phyloP scores from a whole-genome alignment of 1,139 yeast species.

The Lodderomyces pseudojiufengensis region DNA sequence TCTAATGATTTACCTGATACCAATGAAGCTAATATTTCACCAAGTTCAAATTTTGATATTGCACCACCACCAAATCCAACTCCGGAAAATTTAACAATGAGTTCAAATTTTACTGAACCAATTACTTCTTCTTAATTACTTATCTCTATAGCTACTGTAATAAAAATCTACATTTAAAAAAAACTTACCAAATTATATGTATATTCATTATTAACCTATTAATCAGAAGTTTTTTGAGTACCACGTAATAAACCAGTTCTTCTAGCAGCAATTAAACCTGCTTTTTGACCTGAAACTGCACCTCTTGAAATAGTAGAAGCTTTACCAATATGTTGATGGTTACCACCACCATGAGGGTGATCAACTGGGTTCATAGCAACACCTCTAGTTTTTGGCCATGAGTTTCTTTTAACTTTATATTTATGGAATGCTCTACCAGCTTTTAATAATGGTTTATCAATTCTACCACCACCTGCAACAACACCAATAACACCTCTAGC shows the following conservation, averaged over 20 bases:
- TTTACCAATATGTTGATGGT: conserved; percentile 99
- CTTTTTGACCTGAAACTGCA: conserved; percentile 99
- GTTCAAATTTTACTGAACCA: conserved; percentile 4
- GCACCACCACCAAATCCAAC: conserved; percentile 1
- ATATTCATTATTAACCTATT: conserved; percentile 28
- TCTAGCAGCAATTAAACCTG: conserved; percentile 99
- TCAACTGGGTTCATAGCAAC: conserved; percentile 99
- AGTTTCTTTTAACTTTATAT: conserved; percentile 98
- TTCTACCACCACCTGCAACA: conserved; percentile 99
- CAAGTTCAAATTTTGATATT: background rate
- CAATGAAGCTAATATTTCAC: background rate
- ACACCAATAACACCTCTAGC: conserved; percentile 97
- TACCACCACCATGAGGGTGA: conserved; percentile 99
- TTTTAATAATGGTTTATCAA: conserved; percentile 98
- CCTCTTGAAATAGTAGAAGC: conserved; percentile 99
- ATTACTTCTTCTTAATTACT: conserved; percentile 1
- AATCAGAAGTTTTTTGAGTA: conserved; percentile 94
- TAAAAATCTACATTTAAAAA: too few species aligned
- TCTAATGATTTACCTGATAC: background rate
- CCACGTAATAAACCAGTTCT: conserved; percentile 99
- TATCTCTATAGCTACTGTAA: too few species aligned
- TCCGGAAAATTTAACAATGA: conserved; percentile 1
- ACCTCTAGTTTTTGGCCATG: conserved; percentile 99
- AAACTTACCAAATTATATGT: too few species aligned
- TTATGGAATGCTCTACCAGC: conserved; percentile 99